Evolutionary conservation across 2,329 filamentous ascomycete species (phyloP), one percentile per base, ranked within the genome.

Genomic region (Diaporthe amygdali): DNA sequence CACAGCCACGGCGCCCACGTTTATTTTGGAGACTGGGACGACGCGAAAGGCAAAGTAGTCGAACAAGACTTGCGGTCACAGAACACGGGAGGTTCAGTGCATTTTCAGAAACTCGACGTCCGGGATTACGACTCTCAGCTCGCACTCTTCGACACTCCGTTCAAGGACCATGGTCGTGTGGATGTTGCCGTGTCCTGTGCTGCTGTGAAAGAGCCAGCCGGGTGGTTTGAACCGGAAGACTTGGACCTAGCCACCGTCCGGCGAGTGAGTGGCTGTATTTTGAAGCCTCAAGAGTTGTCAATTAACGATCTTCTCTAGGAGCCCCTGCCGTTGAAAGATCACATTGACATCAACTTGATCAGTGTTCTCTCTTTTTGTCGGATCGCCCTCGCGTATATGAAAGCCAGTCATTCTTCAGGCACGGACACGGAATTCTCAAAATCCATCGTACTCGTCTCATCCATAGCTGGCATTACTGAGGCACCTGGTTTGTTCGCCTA

Each of bases 121-220:
- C 81, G 81, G 12, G 76, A 81, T 52, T 87, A 88, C 74, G 74
- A 80, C n/a, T 81, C 83, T 17, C 82, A 85, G 34, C 76, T 87
- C 37, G 77, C 78, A 4, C 77, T 88, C 5, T 88, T 88, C 75
- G 82, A 85, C 30, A 72, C 79, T 3, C 84, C 86, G 0, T 81
- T 82, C 51, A 76, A 81, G 8, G 80, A 78, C n/a, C 84, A 85
- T 70, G 83, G 84, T 3, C 79, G 78, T 7, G 81, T 88, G 27
- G 86, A 89, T 70, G 82, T 85, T 71, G 86, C 85, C 6, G 80
- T 87, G 25, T 82, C 83, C 5, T 84, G 82, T 39, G 86, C 86
- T 1, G 86, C 84, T 0, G 74, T 76, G 5, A 79, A 80, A 20
- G 86, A 87, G 71, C 79, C 80, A 7, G 79, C 78, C 0, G 82